These are phyloP conservation scores for Boletus sp. DNA, from an alignment of 1,284 basidiomycete genomes.

Conservation along the genomic window DNA sequence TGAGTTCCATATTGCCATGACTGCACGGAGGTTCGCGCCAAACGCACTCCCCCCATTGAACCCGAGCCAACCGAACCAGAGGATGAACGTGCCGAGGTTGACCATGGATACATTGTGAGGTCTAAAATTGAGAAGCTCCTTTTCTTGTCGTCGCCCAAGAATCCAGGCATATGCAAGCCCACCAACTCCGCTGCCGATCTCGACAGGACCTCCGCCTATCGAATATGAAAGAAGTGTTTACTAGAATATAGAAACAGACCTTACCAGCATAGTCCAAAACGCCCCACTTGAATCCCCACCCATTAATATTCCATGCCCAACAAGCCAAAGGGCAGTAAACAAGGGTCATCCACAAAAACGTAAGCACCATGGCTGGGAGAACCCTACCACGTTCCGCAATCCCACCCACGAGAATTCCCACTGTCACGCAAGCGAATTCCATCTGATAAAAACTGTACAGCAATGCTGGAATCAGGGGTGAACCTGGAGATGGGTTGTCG, in stretches of 20 bases:
- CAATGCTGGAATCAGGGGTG: slow-evolving; percentile 69
- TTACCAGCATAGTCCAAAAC: slow-evolving; percentile 83
- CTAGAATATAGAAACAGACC: slow-evolving; percentile 16
- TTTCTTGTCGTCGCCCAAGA: slow-evolving; percentile 74
- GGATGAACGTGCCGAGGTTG: slow-evolving; percentile 84
- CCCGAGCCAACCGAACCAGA: slow-evolving; percentile 89
- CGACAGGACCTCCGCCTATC: slow-evolving; percentile 87
- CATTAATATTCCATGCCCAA: slow-evolving; percentile 78
- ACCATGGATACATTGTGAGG: slow-evolving; percentile 94
- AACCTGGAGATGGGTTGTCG: slow-evolving; percentile 76
- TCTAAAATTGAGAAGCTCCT: slow-evolving; percentile 85
- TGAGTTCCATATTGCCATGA: slow-evolving; percentile 87
- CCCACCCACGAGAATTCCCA: slow-evolving; percentile 76
- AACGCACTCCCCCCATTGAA: slow-evolving; percentile 83
- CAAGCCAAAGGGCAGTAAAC: slow-evolving; percentile 83
- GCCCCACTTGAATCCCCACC: slow-evolving; percentile 92
- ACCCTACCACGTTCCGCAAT: slow-evolving; percentile 90
- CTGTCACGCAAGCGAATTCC: slow-evolving; percentile 84
- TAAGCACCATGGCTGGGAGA: slow-evolving; percentile 86
- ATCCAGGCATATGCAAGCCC: slow-evolving; percentile 91
- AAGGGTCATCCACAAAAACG: slow-evolving; percentile 85
- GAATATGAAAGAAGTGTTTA: slow-evolving; percentile 3
- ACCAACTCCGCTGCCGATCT: slow-evolving; percentile 88
- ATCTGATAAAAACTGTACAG: slow-evolving; percentile 89
- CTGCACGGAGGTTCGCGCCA: slow-evolving; percentile 88